Evolutionary conservation across 1,284 basidiomycete species (phyloP).

Genomic region (Neonothopanus nambi): DNA sequence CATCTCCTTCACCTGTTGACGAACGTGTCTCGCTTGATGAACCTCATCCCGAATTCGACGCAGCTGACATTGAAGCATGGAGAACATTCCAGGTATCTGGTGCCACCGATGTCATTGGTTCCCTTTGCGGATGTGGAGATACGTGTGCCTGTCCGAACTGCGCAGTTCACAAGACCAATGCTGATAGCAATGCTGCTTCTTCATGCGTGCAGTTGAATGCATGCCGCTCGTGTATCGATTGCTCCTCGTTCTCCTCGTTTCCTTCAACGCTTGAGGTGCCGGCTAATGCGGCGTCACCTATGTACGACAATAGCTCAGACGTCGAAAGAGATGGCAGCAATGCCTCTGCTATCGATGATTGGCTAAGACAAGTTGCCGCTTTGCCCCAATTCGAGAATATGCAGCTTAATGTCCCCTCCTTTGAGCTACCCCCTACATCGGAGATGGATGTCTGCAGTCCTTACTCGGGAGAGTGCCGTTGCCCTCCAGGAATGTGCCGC

Average conservation of each 20-base stretch:
- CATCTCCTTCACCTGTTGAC: neutral
- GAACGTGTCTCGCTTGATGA: neutral
- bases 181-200: constrained; percentile 31
- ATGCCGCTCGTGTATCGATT: constrained; percentile 61
- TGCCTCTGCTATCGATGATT: constrained; percentile 8
- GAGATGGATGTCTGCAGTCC: neutral
- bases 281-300: constrained; percentile 34
- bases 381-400: constrained; percentile 1
- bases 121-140: constrained; percentile 53
- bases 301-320: constrained; percentile 22
- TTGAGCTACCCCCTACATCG: neutral
- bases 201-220: constrained; percentile 45
- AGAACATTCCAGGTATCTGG: constrained; percentile 10
- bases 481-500: neutral
- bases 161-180: constrained; percentile 41
- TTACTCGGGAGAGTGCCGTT: neutral
- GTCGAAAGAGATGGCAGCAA: neutral
- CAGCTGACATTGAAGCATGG: constrained; percentile 12
- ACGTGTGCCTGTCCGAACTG: constrained; percentile 56
- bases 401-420: neutral
- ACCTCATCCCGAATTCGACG: constrained; percentile 1
- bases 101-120: constrained; percentile 20
- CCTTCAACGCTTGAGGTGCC: constrained; percentile 32
- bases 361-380: constrained; percentile 3
- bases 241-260: constrained; percentile 48